Percentiles rank a stretch among this genome's conserved stretches.
Evolutionary conservation across 2,329 filamentous ascomycete genomes (phyloP).

Genomic region (Colletotrichum aenigma): DNA sequence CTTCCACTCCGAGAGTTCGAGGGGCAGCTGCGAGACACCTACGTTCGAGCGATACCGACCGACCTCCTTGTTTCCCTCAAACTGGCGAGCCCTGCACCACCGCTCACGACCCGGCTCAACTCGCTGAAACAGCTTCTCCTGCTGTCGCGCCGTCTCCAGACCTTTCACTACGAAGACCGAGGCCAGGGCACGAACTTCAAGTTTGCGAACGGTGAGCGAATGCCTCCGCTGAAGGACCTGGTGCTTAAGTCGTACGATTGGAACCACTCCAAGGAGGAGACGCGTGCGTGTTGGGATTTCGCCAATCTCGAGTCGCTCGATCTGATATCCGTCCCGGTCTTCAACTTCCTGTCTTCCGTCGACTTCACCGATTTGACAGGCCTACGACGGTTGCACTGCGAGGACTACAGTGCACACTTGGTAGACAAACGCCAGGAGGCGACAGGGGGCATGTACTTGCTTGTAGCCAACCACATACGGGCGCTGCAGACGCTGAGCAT

Average conservation of each 20-base stretch:
- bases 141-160: constrained; percentile 35
- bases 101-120: constrained; percentile 42
- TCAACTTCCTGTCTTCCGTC: constrained; percentile 48
- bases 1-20: constrained; percentile 43
- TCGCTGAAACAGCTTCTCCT: constrained; percentile 48
- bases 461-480: constrained; percentile 41
- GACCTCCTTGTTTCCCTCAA: constrained; percentile 42
- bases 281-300: constrained; percentile 50
- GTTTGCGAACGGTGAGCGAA: constrained; percentile 41
- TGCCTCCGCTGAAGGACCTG: constrained; percentile 47
- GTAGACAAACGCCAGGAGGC: constrained; percentile 41
- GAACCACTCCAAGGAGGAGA: constrained; percentile 43
- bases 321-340: constrained; percentile 47
- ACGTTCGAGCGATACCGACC: constrained; percentile 43
- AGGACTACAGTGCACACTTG: constrained; percentile 49
- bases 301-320: constrained; percentile 43
- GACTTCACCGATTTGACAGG: constrained; percentile 36
- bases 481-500: constrained; percentile 42
- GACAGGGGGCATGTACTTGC: constrained; percentile 39
- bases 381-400: constrained; percentile 42
- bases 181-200: constrained; percentile 50
- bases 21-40: constrained; percentile 35
- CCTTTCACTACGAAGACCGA: constrained; percentile 46
- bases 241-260: constrained; percentile 53
- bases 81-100: constrained; percentile 41